phyloP scores from a whole-genome alignment of 164 flowering plant species.

The Vitis labrusca region DNA sequence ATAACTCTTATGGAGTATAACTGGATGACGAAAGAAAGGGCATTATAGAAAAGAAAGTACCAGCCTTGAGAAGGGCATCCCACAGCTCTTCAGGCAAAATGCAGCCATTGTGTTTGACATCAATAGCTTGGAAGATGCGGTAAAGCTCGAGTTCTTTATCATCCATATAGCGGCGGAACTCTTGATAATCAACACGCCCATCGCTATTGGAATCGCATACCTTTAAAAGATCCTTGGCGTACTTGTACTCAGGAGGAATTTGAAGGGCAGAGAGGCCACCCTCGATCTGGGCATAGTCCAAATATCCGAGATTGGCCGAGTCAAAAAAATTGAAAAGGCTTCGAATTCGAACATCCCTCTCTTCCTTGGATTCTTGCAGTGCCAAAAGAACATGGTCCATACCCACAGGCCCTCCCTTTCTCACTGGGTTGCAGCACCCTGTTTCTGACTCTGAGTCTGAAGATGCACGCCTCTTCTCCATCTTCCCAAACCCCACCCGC shows the following conservation, averaged over 20 bases:
- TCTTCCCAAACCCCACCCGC: constrained; percentile 29
- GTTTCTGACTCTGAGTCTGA: constrained; percentile 5
- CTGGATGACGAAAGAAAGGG: neutral
- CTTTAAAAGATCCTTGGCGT: constrained; percentile 75
- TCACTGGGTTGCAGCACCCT: constrained; percentile 61
- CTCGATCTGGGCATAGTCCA: constrained; percentile 79
- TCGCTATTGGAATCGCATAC: constrained; percentile 83
- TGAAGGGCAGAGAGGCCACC: constrained; percentile 75
- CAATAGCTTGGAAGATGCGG: constrained; percentile 86
- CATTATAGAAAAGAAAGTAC: constrained; percentile 30
- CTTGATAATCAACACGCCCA: constrained; percentile 81
- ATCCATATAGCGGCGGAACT: constrained; percentile 89
- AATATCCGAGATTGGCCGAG: constrained; percentile 50
- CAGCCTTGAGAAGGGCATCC: constrained; percentile 92
- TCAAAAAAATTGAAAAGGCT: constrained; percentile 81
- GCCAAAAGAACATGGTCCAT: constrained; percentile 91
- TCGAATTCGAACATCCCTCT: constrained; percentile 76
- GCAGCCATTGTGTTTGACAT: constrained; percentile 93
- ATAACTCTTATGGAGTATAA: too few species aligned
- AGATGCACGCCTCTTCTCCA: constrained; percentile 1
- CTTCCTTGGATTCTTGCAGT: constrained; percentile 75
- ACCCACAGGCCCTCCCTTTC: constrained; percentile 61
- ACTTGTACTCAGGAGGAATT: constrained; percentile 84
- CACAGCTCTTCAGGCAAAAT: constrained; percentile 94
- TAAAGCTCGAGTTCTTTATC: constrained; percentile 91